Evolutionary conservation across 179 eudicot genomes (phyloP), one percentile per base, ranked within the genome.

Genomic region (Silene coronaria): DNA sequence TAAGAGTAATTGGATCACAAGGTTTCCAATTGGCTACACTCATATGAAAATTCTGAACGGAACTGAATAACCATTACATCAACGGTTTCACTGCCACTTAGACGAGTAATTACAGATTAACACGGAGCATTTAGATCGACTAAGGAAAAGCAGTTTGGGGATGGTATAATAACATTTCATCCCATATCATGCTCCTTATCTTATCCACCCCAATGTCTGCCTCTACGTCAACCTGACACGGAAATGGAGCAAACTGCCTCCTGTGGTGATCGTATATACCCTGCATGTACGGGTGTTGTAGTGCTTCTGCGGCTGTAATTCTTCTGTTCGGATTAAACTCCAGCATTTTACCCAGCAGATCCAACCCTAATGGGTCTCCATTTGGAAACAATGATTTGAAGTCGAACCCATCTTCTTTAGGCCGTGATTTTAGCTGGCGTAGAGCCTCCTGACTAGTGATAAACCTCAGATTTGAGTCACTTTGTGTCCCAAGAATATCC

Each of bases 241-340:
- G 76, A 14, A 63, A 32, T 1, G 53, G 34, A 70, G 67, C 59
- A 48, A 59, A 66, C 13, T 26, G n/a, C 2, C 12, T 19, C 57
- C 3, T 51, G 1, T 4, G 1, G 4, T 4, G 6, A 9, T 53
- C 67, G 19, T 70, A 53, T 7, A 70, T 4, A 0, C 10, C 24
- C 0, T 55, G 3, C 19, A 75, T 2, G 22, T 79, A 79, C 5
- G 82, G 82, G 21, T 79, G 82, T 21, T 61, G 4, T 5, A 79
- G 75, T 9, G 82, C 82, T 51, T 79, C 30, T 3, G 13, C 5
- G 12, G 36, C 71, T 0, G 78, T 74, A 30, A 79, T 79, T 42
- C 82, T 69, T 45, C 32, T 48, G 0, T 16, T 32, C 7, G 78
- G 82, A 27, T 79, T 53, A 14, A 79, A 79, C 55, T 9, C 65